Percentiles rank a stretch among this genome's conserved stretches.
Conservation (phyloP, 148 eudicot genomes). For the Polygonum maritimum region DNA sequence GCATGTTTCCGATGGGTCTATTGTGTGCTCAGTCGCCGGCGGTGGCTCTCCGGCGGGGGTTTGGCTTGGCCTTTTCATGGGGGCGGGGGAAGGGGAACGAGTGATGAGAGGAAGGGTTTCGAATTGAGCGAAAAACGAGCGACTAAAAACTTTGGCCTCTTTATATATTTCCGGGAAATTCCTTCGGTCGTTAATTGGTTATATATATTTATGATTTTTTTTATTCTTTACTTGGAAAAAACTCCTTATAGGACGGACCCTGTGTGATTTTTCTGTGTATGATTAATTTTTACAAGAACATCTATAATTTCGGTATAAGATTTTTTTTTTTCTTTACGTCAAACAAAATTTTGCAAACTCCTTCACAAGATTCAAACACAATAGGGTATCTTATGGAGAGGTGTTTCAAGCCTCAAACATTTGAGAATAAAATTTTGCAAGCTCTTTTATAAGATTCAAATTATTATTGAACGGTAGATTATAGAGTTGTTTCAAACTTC, state of each 20-base stretch:
- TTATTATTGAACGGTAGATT: background rate
- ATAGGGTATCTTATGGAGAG: too few species aligned
- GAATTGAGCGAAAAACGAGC: background rate
- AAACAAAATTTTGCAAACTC: background rate
- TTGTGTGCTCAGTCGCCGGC: conserved; percentile 1
- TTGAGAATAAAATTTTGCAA: background rate
- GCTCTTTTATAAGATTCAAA: background rate
- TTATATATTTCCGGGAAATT: too few species aligned
- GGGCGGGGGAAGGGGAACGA: background rate
- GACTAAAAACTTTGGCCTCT: background rate
- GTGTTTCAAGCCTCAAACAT: too few species aligned
- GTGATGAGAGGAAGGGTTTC: background rate
- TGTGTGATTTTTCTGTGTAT: too few species aligned
- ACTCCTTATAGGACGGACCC: too few species aligned
- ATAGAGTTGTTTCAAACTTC: background rate
- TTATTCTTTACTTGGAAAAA: too few species aligned
- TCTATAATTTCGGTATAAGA: too few species aligned
- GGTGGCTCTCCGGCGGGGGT: background rate
- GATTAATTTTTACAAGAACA: too few species aligned
- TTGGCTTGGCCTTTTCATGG: conserved; percentile 3
- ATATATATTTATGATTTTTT: too few species aligned
- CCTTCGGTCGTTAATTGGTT: too few species aligned
- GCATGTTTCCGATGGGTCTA: conserved; percentile 21
- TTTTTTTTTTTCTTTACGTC: too few species aligned
- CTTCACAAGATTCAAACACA: background rate